These are phyloP conservation scores for Phaffomyces antillensis DNA, from an alignment of 805 yeast species.

Conservation along the genomic window DNA sequence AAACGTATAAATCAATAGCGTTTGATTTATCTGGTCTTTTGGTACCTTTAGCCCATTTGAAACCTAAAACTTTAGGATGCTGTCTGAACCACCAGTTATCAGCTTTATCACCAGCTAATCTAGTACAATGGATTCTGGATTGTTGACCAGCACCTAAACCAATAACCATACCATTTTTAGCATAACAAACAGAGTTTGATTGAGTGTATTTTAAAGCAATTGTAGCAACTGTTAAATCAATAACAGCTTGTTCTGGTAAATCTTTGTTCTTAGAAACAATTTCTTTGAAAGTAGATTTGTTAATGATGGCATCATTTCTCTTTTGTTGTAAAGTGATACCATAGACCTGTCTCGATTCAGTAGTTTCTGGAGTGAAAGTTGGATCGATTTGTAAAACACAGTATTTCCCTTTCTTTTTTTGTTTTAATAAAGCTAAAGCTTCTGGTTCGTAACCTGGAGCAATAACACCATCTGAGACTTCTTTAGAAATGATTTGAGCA, in stretches of 20 bases:
- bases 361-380: constrained; percentile 70
- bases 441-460: constrained; percentile 95
- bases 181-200: constrained; percentile 96
- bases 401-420: constrained; percentile 96
- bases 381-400: constrained; percentile 96
- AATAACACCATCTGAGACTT: constrained; percentile 97
- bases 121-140: constrained; percentile 97
- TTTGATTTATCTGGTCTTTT: constrained; percentile 98
- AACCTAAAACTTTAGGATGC: constrained; percentile 86
- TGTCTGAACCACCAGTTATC: constrained; percentile 99
- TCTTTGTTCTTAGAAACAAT: constrained; percentile 81
- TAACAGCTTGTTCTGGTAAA: constrained; percentile 84
- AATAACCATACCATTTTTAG: constrained; percentile 98
- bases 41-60: constrained; percentile 97
- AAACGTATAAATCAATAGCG: constrained; percentile 91
- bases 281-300: constrained; percentile 84
- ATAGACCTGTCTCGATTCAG: constrained; percentile 91
- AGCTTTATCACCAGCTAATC: constrained; percentile 98
- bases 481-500: constrained; percentile 94
- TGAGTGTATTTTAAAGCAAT: constrained; percentile 96
- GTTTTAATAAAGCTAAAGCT: constrained; percentile 80
- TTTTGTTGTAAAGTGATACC: constrained; percentile 95
- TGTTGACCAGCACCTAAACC: constrained; percentile 99
- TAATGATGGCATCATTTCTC: constrained; percentile 95
- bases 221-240: constrained; percentile 95